Conservation (phyloP, 345 rosid species). For the Brassica incana region DNA sequence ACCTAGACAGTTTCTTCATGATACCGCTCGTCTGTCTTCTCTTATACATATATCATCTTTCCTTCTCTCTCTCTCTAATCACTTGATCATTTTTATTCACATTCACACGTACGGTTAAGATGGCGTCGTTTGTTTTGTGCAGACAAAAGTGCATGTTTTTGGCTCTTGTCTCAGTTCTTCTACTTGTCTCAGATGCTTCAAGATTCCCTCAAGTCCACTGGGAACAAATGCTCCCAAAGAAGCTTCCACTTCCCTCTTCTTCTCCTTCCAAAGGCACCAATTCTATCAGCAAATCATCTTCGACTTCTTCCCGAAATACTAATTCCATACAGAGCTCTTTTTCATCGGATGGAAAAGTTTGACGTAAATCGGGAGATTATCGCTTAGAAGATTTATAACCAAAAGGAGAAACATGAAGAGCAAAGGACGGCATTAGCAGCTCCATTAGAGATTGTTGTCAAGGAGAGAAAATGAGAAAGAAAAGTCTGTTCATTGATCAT, state of each 20-base stretch:
- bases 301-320: conserved; percentile 34
- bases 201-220: conserved; percentile 62
- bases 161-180: conserved; percentile 42
- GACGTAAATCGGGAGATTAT: conserved; percentile 13
- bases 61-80: conserved; percentile 25
- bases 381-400: not conserved
- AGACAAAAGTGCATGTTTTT: conserved; percentile 48
- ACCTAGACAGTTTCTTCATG: conserved; percentile 58
- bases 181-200: conserved; percentile 54
- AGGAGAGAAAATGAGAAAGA: conserved; percentile 8
- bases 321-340: conserved; percentile 31
- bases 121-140: conserved; percentile 44
- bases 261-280: conserved; percentile 93
- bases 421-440: not conserved
- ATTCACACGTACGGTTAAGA: conserved; percentile 11
- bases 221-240: conserved; percentile 92
- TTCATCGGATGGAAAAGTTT: conserved; percentile 61
- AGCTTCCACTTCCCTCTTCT: conserved; percentile 70
- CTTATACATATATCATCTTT: conserved; percentile 45
- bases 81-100: conserved; percentile 4
- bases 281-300: conserved; percentile 50
- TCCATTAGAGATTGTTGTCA: conserved; percentile 5
- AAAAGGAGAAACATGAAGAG: not conserved
- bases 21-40: conserved; percentile 33
- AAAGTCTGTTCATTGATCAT: conserved; percentile 15